Conservation (phyloP, 192 early-diverging fungal species). For the Chytriomyces sp. region DNA sequence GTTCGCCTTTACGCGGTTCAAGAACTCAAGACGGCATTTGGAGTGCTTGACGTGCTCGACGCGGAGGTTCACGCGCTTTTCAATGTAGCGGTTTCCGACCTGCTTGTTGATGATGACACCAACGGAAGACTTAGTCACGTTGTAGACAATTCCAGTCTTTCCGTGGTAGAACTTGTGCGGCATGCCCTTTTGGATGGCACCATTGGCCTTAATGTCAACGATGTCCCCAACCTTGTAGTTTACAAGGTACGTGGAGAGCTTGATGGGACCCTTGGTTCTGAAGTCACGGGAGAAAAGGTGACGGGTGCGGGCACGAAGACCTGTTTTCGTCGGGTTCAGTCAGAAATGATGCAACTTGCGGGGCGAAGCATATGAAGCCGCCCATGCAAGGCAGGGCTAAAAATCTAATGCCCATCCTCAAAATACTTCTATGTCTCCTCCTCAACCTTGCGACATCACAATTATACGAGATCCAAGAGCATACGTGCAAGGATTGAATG, state of each 20-base stretch:
- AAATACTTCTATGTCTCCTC: too few relatives aligned
- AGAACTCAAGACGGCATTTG: constrained; percentile 97
- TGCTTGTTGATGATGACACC: constrained; percentile 99
- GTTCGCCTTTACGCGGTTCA: constrained; percentile 96
- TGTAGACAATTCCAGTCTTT: constrained; percentile 98
- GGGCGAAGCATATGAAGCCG: too few relatives aligned
- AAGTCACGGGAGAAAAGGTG: constrained; percentile 98
- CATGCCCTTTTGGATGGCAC: constrained; percentile 99
- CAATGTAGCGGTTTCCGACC: constrained; percentile 96
- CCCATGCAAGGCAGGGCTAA: too few relatives aligned
- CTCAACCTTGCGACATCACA: too few relatives aligned
- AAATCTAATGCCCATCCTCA: too few relatives aligned
- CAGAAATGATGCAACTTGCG: too few relatives aligned
- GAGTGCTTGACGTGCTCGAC: constrained; percentile 99
- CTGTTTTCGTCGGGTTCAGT: constrained; percentile 34
- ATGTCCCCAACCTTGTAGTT: constrained; percentile 99
- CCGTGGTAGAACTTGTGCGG: constrained; percentile 99
- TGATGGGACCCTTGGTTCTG: constrained; percentile 90
- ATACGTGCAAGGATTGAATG: neutral
- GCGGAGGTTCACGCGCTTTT: constrained; percentile 98
- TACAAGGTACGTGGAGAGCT: constrained; percentile 96
- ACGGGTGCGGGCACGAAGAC: constrained; percentile 95
- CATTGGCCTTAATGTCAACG: constrained; percentile 99
- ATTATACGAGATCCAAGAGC: too few relatives aligned
- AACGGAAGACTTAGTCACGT: constrained; percentile 98